phyloP scores from a whole-genome alignment of 2,329 filamentous ascomycete species.

The Talaromyces sp. region DNA sequence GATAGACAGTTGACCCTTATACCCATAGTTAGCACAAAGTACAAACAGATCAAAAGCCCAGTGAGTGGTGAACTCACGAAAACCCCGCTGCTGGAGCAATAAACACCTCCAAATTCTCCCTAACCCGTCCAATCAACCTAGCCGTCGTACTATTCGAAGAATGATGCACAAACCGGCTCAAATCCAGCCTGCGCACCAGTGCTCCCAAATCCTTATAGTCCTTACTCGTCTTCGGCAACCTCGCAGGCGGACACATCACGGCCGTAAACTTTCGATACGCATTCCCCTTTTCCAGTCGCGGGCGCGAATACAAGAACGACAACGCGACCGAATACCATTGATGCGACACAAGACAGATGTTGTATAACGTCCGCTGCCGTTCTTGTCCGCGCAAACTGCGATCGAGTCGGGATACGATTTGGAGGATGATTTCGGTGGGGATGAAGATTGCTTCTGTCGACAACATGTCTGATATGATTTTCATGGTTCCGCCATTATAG shows the following conservation, averaged over 20 bases:
- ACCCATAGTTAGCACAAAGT: not conserved
- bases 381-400: constrained; percentile 14
- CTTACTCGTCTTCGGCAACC: constrained; percentile 42
- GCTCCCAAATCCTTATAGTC: constrained; percentile 36
- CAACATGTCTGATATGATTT: constrained; percentile 5
- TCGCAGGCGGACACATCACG: constrained; percentile 48
- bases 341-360: constrained; percentile 49
- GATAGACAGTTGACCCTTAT: constrained; percentile 51
- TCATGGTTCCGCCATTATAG: constrained; percentile 15
- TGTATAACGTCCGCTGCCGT: constrained; percentile 46
- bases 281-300: constrained; percentile 44
- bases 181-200: constrained; percentile 50
- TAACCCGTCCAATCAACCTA: constrained; percentile 51
- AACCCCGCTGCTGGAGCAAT: constrained; percentile 55
- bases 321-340: constrained; percentile 55
- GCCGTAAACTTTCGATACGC: constrained; percentile 52
- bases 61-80: too few species aligned
- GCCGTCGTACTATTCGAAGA: constrained; percentile 55
- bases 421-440: constrained; percentile 14
- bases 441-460: constrained; percentile 5
- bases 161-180: constrained; percentile 54
- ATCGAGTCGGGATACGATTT: constrained; percentile 10
- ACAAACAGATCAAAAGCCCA: too few species aligned
- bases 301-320: constrained; percentile 48
- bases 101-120: constrained; percentile 49